phyloP scores from a whole-genome alignment of 208 protist species.

The Herpetomonas samuelpessoai region DNA sequence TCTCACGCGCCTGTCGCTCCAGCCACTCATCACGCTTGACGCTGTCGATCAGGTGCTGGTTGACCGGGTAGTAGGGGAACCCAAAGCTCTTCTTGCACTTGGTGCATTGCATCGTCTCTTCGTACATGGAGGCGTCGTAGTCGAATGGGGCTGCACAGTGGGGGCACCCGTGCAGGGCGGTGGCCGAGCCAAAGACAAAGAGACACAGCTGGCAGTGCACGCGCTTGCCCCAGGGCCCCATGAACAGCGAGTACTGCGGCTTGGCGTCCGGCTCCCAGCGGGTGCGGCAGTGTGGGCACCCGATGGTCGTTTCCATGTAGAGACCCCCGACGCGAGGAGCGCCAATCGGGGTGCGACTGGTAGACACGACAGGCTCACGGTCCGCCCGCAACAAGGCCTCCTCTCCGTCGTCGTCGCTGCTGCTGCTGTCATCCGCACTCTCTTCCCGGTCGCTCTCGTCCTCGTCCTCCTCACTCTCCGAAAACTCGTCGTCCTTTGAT shows the following conservation, averaged over 20 bases:
- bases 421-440: neutral
- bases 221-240: slow-evolving; percentile 75
- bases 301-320: slow-evolving; percentile 50
- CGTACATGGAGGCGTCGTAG: slow-evolving; percentile 82
- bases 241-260: slow-evolving; percentile 87
- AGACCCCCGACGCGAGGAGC: slow-evolving; percentile 37
- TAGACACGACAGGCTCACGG: slow-evolving; percentile 50
- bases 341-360: slow-evolving; percentile 66
- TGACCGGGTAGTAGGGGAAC: slow-evolving; percentile 85
- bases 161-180: slow-evolving; percentile 77
- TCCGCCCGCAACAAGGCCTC: slow-evolving; percentile 17
- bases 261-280: slow-evolving; percentile 68
- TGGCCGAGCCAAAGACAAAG: slow-evolving; percentile 73
- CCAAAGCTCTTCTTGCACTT: slow-evolving; percentile 64
- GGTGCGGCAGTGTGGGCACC: slow-evolving; percentile 73
- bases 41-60: slow-evolving; percentile 64
- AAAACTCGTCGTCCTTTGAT: slow-evolving; percentile 21
- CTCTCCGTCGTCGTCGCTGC: slow-evolving; percentile 12
- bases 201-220: slow-evolving; percentile 88
- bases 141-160: slow-evolving; percentile 68
- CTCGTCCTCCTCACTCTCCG: slow-evolving; percentile 25
- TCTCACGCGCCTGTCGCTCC: slow-evolving; percentile 34
- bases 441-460: slow-evolving; percentile 27
- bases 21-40: slow-evolving; percentile 59
- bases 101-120: slow-evolving; percentile 40